These are phyloP conservation scores for Tolypocladium inflatum DNA, from an alignment of 2,329 filamentous ascomycete species.

Conservation along the genomic window DNA sequence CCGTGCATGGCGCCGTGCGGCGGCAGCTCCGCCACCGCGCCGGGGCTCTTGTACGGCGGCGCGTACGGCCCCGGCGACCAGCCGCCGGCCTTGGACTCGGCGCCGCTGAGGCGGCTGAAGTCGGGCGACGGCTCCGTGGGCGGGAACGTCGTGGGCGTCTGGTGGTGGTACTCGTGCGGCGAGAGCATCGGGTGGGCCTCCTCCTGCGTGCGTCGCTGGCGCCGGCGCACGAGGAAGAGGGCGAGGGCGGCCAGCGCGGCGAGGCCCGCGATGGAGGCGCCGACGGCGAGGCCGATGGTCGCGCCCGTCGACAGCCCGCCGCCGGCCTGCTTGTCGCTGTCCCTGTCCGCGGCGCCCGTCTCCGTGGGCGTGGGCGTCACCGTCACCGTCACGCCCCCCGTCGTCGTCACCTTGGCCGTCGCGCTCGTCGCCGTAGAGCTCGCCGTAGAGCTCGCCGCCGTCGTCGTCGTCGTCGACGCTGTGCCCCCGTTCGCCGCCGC, in stretches of 20 bases:
- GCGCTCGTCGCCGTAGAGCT: background rate
- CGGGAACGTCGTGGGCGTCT: constrained; percentile 9
- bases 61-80: constrained; percentile 6
- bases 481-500: constrained; percentile 8
- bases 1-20: background rate
- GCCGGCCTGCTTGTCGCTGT: background rate
- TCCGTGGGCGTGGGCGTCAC: constrained; percentile 1
- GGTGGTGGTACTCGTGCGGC: constrained; percentile 6
- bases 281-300: constrained; percentile 31
- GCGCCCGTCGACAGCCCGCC: constrained; percentile 22
- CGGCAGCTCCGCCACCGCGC: constrained; percentile 9
- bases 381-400: constrained; percentile 1
- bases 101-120: background rate
- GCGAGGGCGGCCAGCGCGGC: constrained; percentile 12
- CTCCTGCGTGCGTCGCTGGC: constrained; percentile 13
- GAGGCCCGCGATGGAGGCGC: constrained; percentile 20
- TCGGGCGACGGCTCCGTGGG: constrained; percentile 13
- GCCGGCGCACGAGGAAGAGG: constrained; percentile 18
- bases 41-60: too few species aligned
- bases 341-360: background rate
- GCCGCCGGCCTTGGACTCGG: constrained; percentile 7
- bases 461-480: background rate
- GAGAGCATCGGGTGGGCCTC: constrained; percentile 22
- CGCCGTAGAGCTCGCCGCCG: background rate
- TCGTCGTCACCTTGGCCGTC: constrained; percentile 1